phyloP scores from a whole-genome alignment of 495 filamentous ascomycete genomes.

The Extremus antarcticus region DNA sequence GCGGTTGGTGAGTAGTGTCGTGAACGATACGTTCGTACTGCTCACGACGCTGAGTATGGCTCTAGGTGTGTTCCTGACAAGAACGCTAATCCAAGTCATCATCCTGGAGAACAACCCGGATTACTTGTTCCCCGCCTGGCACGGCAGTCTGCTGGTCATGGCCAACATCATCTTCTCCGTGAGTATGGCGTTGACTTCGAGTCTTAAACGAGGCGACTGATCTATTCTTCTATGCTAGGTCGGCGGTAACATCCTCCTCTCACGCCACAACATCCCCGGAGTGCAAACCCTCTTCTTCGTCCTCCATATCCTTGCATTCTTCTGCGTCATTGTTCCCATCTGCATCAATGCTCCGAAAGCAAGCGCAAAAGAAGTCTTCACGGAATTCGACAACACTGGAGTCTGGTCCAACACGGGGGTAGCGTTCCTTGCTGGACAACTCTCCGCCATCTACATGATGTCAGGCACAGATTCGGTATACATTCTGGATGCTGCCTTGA shows the following conservation, averaged over 20 bases:
- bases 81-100: neutral
- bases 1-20: constrained; percentile 2
- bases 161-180: neutral
- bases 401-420: neutral
- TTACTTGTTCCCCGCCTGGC: constrained; percentile 14
- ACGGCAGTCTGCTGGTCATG: constrained; percentile 19
- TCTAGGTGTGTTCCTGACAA: neutral
- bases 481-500: neutral
- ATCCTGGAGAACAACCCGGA: constrained; percentile 14
- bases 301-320: constrained; percentile 4
- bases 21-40: constrained; percentile 4
- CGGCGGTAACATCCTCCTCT: constrained; percentile 2
- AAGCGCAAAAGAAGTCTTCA: constrained; percentile 22
- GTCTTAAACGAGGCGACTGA: neutral
- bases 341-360: constrained; percentile 5
- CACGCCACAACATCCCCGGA: neutral
- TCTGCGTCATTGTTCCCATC: neutral
- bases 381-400: constrained; percentile 24
- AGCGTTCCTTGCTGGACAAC: neutral
- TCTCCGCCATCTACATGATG: neutral
- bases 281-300: constrained; percentile 1
- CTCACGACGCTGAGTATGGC: too few relatives aligned
- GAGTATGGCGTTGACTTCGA: neutral
- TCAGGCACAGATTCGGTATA: neutral
- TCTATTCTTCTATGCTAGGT: neutral